Conservation (phyloP, 2,329 filamentous ascomycete species). For the Calonectria pseudoturangicola region DNA sequence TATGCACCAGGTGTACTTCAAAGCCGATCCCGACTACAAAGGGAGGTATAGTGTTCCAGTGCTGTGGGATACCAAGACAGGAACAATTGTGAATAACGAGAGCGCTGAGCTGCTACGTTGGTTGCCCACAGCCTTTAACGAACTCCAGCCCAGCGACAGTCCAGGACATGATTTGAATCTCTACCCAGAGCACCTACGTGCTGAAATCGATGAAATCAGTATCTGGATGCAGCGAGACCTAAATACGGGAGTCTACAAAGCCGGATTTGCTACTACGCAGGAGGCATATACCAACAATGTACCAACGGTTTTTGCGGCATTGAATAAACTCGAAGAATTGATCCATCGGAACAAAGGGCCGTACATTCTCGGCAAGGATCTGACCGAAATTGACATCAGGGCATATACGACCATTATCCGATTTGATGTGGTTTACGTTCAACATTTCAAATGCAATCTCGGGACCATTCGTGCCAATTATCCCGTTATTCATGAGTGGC, state of each 20-base stretch:
- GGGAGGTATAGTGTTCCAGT: constrained; percentile 85
- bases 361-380: constrained; percentile 77
- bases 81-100: constrained; percentile 87
- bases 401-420: constrained; percentile 79
- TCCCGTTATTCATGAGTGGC: constrained; percentile 80
- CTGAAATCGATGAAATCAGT: constrained; percentile 78
- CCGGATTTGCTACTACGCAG: constrained; percentile 80
- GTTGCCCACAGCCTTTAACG: constrained; percentile 85
- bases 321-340: constrained; percentile 78
- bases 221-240: constrained; percentile 77
- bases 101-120: constrained; percentile 89
- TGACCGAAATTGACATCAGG: constrained; percentile 82
- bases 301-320: constrained; percentile 76
- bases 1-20: constrained; percentile 82
- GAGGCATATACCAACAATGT: constrained; percentile 79
- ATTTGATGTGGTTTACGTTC: constrained; percentile 81
- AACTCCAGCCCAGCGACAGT: constrained; percentile 65
- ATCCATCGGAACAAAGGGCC: constrained; percentile 67
- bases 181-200: constrained; percentile 70
- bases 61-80: constrained; percentile 80
- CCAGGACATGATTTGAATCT: constrained; percentile 69
- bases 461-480: constrained; percentile 78
- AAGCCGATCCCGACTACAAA: constrained; percentile 78
- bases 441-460: constrained; percentile 79
- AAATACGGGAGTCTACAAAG: constrained; percentile 70